Evolutionary conservation across 225 moss, liverwort and hornwort genomes (phyloP), one percentile per base, ranked within the genome.

Genomic region (Polytrichum commune): DNA sequence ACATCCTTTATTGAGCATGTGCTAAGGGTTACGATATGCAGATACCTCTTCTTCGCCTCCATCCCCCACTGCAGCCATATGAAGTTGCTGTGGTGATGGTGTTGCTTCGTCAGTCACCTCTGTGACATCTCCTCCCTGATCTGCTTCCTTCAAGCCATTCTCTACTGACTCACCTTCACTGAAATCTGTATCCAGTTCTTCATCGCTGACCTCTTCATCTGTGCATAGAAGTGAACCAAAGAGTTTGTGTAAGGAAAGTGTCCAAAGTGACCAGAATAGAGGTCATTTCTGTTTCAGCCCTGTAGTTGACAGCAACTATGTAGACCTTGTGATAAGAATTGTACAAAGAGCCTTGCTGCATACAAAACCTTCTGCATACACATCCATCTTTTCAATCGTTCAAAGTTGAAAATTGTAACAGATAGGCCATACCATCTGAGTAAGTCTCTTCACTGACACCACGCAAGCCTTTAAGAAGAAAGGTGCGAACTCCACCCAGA

Each of bases 381-480:
- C 13, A 46, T 46, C 16, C 16, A 13, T 38, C 38, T 38, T 38
- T 10, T 3, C 38, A 38, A 38, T 38, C 10, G 10, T 46, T 16
- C 13, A 10, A 46, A 46, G 46, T 46, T 46, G 46, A 1, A 3
- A 20, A 58, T 58, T 58, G 58, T 20, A 23, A 63, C 62, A 27
- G 62, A 28, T 16, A 63, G 24, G 60, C 27, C 71, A 32, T 33
- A 71, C 71, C 62, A 30, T 83, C 82, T 27, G 72, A 60, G 29
- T 68, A 55, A 16, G 29, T 78, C 33, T 83, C 78, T 38, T 83
- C 75, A 65, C 54, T 75, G 8, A 78, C 75, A 66, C 72, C 75
- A 28, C 69, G 75, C 54, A 83, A 62, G 13, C 82, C 78, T 65
- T 83, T 83, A 30, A 83, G 60, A 8, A 75, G 63, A 62, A 83